Evolutionary conservation across 1,284 basidiomycete species (phyloP), one percentile per base, ranked within the genome.

Genomic region (Xerocomus nothofagi): DNA sequence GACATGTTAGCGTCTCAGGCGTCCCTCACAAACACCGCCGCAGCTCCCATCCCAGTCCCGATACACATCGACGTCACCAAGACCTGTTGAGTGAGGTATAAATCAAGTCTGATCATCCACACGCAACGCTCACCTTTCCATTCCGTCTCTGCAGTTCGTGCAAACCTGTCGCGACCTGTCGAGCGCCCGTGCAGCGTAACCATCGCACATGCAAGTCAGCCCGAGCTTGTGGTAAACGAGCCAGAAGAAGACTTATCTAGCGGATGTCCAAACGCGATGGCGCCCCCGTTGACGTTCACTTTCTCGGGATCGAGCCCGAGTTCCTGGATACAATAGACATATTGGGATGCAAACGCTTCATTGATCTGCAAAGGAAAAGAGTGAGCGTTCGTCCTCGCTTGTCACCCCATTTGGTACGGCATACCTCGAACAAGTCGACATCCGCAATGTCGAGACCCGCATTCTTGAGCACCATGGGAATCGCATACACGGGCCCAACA

Each of bases 281-380:
- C 93, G 1, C 94, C 93, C 27, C 93, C 93, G 57, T 92, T 89
- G 14, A 93, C 88, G 63, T 96, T 94, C 40, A 94, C 87, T 74
- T 89, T 84, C 44, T 80, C 78, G 26, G 73, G 71, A 57, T 82
- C 77, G n/a, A 97, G 73, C 26, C 78, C 78, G 29, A 97, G 78
- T 61, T 84, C 74, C 56, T 87, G 82, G 39, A 93, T 74, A 46
- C 82, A 85, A 71, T 96, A 93, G 18, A 93, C 82, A 47, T 83
- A 90, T 74, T 93, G 91, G 0, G 90, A 93, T 7, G 92, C 90
- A 59, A 94, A 94, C 1, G 92, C 92, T 68, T 97, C 93, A 70
- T 98, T 98, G 63, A 93, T 86, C 86, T 91, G 23, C 3, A 27
- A 21, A n/a, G 12, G 12, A 24, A 38, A 39, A 6, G 10, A 6